These are phyloP conservation scores for Cytospora mali DNA, from an alignment of 2,329 filamentous ascomycete genomes.

Conservation along the genomic window DNA sequence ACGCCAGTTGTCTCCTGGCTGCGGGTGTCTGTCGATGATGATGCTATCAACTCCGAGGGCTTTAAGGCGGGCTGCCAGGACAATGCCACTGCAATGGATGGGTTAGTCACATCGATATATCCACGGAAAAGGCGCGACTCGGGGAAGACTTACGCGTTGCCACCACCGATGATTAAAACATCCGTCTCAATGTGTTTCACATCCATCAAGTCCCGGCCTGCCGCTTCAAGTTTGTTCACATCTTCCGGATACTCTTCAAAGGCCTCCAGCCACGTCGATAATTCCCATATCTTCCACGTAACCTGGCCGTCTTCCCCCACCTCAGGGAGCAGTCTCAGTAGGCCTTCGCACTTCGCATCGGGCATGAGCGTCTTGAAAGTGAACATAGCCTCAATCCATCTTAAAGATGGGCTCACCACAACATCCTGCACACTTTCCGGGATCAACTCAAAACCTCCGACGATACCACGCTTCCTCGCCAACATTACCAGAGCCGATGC, in stretches of 20 bases:
- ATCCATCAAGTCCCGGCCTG: slow-evolving; percentile 29
- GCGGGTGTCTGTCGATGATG: slow-evolving; percentile 40
- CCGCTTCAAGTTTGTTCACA: slow-evolving; percentile 30
- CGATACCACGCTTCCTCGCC: slow-evolving; percentile 28
- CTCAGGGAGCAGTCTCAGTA: slow-evolving; percentile 37
- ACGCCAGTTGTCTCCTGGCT: slow-evolving; percentile 44
- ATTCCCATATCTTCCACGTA: slow-evolving; percentile 41
- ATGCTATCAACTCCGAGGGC: slow-evolving; percentile 40
- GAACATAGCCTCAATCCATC: slow-evolving; percentile 38
- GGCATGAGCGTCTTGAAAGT: slow-evolving; percentile 39
- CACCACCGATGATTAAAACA: slow-evolving; percentile 40
- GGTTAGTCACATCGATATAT: background rate
- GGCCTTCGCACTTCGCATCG: slow-evolving; percentile 36
- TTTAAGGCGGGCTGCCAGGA: slow-evolving; percentile 43
- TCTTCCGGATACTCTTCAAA: slow-evolving; percentile 36
- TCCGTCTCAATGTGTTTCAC: slow-evolving; percentile 34
- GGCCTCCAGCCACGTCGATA: slow-evolving; percentile 36
- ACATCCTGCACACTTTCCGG: slow-evolving; percentile 27
- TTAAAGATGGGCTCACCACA: slow-evolving; percentile 30
- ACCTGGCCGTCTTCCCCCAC: background rate
- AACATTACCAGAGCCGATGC: slow-evolving; percentile 33
- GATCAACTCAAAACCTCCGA: slow-evolving; percentile 27
- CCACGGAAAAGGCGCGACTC: background rate
- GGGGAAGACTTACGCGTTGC: slow-evolving; percentile 36
- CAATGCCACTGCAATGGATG: slow-evolving; percentile 32